These are phyloP conservation scores for Chrysosporium keratinophilum DNA, from an alignment of 2,329 filamentous ascomycete species.

Conservation along the genomic window DNA sequence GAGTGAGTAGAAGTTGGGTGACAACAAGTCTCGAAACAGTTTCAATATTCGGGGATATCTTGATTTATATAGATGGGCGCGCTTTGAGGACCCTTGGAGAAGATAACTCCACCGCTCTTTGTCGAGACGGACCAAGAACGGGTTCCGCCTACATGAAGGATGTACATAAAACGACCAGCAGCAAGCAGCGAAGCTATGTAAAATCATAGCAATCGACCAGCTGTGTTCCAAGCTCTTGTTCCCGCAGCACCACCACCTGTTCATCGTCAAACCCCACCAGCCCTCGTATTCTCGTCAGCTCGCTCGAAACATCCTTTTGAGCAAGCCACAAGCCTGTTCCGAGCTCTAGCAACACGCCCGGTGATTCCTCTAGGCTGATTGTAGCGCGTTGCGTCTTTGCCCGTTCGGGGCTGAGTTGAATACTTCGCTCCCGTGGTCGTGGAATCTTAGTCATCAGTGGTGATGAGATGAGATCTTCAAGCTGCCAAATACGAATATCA, in stretches of 20 bases:
- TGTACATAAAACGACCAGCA: not conserved
- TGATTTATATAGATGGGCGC: not conserved
- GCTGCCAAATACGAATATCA: conserved; percentile 77
- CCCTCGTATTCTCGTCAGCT: conserved; percentile 39
- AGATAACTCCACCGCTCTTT: not conserved
- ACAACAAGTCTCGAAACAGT: not conserved
- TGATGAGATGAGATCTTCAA: conserved; percentile 58
- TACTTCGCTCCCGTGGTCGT: conserved; percentile 42
- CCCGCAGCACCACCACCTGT: conserved; percentile 76
- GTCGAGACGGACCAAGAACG: not conserved
- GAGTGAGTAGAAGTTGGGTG: not conserved
- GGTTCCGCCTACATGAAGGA: not conserved
- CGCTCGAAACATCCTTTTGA: conserved; percentile 28
- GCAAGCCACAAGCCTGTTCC: conserved; percentile 25
- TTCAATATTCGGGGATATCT: not conserved
- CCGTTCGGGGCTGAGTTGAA: conserved; percentile 40
- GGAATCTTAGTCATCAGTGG: conserved; percentile 34
- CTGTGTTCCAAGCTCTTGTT: conserved; percentile 56
- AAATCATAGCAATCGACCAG: conserved; percentile 81
- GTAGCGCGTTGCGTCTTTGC: not conserved
- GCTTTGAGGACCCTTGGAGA: conserved; percentile 8
- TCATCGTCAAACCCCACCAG: conserved; percentile 88
- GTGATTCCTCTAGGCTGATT: conserved; percentile 13
- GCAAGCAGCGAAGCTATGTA: conserved; percentile 40
- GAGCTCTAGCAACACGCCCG: not conserved